Conservation (phyloP, 176 grass and related monocot genomes). For the Phyllostachys edulis region DNA sequence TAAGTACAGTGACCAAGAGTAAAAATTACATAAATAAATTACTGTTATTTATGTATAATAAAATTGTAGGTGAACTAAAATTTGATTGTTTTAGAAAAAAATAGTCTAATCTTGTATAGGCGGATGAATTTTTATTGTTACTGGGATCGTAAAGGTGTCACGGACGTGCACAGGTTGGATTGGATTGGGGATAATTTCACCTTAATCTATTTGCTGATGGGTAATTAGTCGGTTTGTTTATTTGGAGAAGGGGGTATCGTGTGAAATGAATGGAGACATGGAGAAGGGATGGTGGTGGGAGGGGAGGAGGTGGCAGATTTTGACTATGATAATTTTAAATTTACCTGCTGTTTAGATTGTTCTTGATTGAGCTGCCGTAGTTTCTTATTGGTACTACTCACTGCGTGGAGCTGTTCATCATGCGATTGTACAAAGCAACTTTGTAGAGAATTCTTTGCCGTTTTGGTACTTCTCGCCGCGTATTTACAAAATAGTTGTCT, state of each 20-base stretch:
- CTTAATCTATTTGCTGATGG: neutral
- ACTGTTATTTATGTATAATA: too few species aligned
- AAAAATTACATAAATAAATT: too few species aligned
- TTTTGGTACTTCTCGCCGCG: too few species aligned
- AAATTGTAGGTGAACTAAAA: too few species aligned
- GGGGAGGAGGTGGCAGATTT: conserved; percentile 12
- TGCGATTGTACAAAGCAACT: neutral
- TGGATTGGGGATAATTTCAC: neutral
- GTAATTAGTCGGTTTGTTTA: neutral
- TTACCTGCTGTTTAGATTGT: too few species aligned
- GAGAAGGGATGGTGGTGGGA: neutral
- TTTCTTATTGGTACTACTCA: neutral
- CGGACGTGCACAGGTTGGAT: neutral
- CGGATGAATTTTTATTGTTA: conserved; percentile 16
- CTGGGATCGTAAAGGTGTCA: neutral
- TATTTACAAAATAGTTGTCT: too few species aligned
- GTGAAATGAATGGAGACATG: neutral
- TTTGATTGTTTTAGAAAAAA: too few species aligned
- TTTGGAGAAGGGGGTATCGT: neutral
- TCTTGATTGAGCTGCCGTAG: neutral
- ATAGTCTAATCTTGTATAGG: too few species aligned
- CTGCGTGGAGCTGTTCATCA: neutral
- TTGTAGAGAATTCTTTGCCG: too few species aligned
- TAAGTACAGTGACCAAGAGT: too few species aligned
- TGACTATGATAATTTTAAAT: neutral